Conservation (phyloP, 495 filamentous ascomycete genomes). For the Aspergillus nanangensis region DNA sequence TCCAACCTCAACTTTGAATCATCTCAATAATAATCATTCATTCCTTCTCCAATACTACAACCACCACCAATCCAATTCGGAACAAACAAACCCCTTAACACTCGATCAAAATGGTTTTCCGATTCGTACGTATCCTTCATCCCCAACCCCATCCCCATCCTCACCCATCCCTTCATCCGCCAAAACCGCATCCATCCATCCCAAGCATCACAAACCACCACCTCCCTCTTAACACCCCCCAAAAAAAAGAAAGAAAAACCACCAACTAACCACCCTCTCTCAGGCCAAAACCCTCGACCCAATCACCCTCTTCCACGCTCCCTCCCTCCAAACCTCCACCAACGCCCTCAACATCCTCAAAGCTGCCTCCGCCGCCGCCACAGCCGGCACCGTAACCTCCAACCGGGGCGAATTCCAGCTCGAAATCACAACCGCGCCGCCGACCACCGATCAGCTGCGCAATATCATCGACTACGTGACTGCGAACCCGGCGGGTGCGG, state of each 20-base stretch:
- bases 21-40: not conserved
- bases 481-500: slow-evolving; percentile 37
- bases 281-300: slow-evolving; percentile 83
- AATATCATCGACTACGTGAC: slow-evolving; percentile 87
- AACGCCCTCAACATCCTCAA: slow-evolving; percentile 70
- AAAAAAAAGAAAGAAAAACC: slow-evolving; percentile 3
- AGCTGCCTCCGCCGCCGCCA: slow-evolving; percentile 60
- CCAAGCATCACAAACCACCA: not conserved
- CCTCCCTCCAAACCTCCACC: slow-evolving; percentile 58
- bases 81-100: not conserved
- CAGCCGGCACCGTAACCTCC: slow-evolving; percentile 19
- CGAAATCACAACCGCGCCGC: slow-evolving; percentile 73
- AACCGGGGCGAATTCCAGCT: slow-evolving; percentile 72
- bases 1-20: not conserved
- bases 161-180: not conserved
- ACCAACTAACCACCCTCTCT: not conserved
- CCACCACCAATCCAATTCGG: slow-evolving; percentile 1
- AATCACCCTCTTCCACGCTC: slow-evolving; percentile 92
- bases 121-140: slow-evolving; percentile 30
- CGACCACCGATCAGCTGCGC: slow-evolving; percentile 78
- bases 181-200: not conserved
- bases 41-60: not conserved
- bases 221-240: too few relatives aligned
- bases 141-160: not conserved
- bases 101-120: slow-evolving; percentile 42